phyloP scores from a whole-genome alignment of 495 filamentous ascomycete genomes.

The Letharia lupina region DNA sequence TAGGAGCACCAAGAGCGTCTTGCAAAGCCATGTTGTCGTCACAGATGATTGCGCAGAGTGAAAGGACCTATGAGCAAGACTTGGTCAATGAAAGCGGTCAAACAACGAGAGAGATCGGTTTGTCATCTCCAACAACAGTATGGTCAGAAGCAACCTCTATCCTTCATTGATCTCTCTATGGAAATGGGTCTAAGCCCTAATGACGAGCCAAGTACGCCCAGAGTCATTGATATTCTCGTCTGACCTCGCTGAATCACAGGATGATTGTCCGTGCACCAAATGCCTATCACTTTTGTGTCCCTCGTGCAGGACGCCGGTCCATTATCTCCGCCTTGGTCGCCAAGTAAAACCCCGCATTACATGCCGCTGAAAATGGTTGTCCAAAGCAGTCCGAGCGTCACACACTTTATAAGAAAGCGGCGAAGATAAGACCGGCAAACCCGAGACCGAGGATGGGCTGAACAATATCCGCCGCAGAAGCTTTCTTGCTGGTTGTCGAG shows the following conservation, averaged over 20 bases:
- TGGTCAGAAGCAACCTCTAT: background rate
- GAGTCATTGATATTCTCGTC: background rate
- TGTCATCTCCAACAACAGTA: background rate
- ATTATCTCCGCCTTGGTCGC: background rate
- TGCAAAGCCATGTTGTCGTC: too few species aligned
- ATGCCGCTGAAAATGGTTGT: slow-evolving; percentile 7
- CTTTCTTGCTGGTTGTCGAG: background rate
- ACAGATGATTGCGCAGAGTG: background rate
- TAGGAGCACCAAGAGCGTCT: too few species aligned
- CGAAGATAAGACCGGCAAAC: slow-evolving; percentile 40
- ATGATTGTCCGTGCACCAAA: slow-evolving; percentile 4
- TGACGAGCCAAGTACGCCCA: background rate
- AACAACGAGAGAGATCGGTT: background rate
- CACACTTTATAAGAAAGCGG: slow-evolving; percentile 38
- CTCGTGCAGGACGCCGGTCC: background rate
- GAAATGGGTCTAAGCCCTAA: background rate
- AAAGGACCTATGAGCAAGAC: background rate
- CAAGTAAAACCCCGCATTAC: background rate
- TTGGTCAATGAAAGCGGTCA: background rate
- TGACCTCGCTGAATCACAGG: slow-evolving; percentile 4
- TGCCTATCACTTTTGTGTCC: slow-evolving; percentile 11
- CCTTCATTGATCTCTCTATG: slow-evolving; percentile 12
- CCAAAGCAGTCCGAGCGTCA: background rate
- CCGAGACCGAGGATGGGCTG: slow-evolving; percentile 28
- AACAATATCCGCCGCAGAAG: slow-evolving; percentile 17